Evolutionary conservation across 768 basidiomycete species (phyloP).

Genomic region (Collybia sp.): DNA sequence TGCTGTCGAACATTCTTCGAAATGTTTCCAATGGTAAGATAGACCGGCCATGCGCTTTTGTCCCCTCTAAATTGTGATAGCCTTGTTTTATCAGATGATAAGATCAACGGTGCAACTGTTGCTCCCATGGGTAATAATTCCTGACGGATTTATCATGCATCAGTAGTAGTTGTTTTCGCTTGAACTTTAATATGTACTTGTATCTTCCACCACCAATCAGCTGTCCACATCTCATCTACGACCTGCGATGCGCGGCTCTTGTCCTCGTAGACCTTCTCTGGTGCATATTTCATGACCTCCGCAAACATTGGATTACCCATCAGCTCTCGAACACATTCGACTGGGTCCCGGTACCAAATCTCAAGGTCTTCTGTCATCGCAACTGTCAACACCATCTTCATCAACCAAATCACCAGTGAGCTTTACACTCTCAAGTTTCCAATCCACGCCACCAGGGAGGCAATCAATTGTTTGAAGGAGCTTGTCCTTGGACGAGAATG

Average conservation of each 20-base stretch:
- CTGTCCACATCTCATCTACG: background rate
- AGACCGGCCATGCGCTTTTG: slow-evolving; percentile 30
- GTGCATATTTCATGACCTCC: slow-evolving; percentile 18
- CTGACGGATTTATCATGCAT: background rate
- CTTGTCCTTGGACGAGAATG: slow-evolving; percentile 4
- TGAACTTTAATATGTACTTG: slow-evolving; percentile 13
- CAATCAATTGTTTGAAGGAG: slow-evolving; percentile 11
- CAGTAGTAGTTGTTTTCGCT: background rate
- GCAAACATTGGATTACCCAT: slow-evolving; percentile 24
- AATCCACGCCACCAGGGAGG: slow-evolving; percentile 7
- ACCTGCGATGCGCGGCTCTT: slow-evolving; percentile 10
- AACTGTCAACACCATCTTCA: slow-evolving; percentile 1
- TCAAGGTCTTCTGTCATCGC: slow-evolving; percentile 12
- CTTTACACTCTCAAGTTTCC: slow-evolving; percentile 8
- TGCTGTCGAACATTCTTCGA: slow-evolving; percentile 16
- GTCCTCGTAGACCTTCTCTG: slow-evolving; percentile 18
- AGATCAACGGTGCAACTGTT: slow-evolving; percentile 22
- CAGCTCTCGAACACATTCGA: slow-evolving; percentile 19
- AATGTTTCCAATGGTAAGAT: slow-evolving; percentile 30
- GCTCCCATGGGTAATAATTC: slow-evolving; percentile 8
- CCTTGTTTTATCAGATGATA: slow-evolving; percentile 16
- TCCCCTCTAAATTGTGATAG: slow-evolving; percentile 24
- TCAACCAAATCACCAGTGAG: slow-evolving; percentile 6
- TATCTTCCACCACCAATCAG: slow-evolving; percentile 18
- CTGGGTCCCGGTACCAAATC: slow-evolving; percentile 17